A percentile compares a stretch with the other conserved stretches of the same genome.
These are phyloP conservation scores for Apodospora peruviana DNA, from an alignment of 495 filamentous ascomycete genomes.

Conservation along the genomic window DNA sequence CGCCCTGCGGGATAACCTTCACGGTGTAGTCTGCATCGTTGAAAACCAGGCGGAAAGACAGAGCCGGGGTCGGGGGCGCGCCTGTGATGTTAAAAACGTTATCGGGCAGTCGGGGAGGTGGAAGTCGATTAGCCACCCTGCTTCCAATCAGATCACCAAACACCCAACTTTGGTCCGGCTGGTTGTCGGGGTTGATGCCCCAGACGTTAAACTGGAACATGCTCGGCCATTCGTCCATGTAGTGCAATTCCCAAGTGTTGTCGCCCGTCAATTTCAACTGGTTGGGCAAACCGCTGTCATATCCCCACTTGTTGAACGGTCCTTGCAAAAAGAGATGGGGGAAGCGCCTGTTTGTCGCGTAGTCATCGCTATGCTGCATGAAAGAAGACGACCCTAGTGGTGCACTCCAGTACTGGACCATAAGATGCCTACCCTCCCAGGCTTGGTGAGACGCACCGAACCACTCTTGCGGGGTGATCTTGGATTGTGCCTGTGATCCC, in stretches of 20 bases:
- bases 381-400: constrained; percentile 55
- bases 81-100: constrained; percentile 54
- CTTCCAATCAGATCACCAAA: constrained; percentile 57
- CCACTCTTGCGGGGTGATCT: constrained; percentile 49
- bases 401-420: constrained; percentile 61
- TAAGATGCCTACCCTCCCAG: constrained; percentile 62
- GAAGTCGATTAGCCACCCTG: constrained; percentile 52
- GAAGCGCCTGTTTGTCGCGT: constrained; percentile 45
- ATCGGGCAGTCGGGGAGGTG: constrained; percentile 46
- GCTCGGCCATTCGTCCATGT: constrained; percentile 59
- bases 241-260: constrained; percentile 52
- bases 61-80: constrained; percentile 46
- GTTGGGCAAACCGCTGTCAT: constrained; percentile 55
- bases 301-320: constrained; percentile 60
- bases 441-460: constrained; percentile 53
- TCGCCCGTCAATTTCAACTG: constrained; percentile 33
- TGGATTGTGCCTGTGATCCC: constrained; percentile 32
- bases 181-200: constrained; percentile 58
- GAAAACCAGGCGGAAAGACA: constrained; percentile 50
- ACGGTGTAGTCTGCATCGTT: constrained; percentile 49
- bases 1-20: constrained; percentile 47
- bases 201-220: constrained; percentile 57
- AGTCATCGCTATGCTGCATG: constrained; percentile 53
- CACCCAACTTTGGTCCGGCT: constrained; percentile 53
- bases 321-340: constrained; percentile 63